These are phyloP conservation scores for Phytophthora kernoviae DNA, from an alignment of 352 stramenopile species.

Conservation along the genomic window DNA sequence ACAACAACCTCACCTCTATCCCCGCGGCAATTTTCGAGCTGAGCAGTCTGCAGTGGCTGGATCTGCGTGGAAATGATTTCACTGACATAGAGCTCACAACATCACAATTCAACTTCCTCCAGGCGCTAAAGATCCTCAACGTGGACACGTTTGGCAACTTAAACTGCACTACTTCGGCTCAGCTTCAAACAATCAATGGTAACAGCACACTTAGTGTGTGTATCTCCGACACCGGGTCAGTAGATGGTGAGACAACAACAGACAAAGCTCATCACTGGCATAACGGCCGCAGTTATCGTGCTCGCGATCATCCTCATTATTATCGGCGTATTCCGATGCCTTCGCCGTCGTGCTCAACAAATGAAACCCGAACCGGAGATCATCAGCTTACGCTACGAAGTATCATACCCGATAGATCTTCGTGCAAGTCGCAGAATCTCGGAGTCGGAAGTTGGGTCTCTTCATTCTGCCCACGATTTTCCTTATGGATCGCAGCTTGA, in stretches of 20 bases:
- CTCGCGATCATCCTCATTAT: conserved; percentile 24
- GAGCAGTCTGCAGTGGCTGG: conserved; percentile 37
- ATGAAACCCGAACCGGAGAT: conserved; percentile 11
- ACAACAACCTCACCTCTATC: conserved; percentile 53
- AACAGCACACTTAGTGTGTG: conserved; percentile 19
- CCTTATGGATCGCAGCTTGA: conserved; percentile 11
- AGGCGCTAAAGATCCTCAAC: conserved; percentile 31
- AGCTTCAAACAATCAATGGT: conserved; percentile 14
- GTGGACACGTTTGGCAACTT: conserved; percentile 40
- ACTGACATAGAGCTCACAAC: conserved; percentile 36
- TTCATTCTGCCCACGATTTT: background rate
- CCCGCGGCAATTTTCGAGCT: conserved; percentile 50
- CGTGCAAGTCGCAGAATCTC: conserved; percentile 10
- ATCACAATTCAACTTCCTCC: conserved; percentile 47
- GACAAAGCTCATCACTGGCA: conserved; percentile 27
- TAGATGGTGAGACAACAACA: conserved; percentile 1
- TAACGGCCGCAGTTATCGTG: conserved; percentile 27
- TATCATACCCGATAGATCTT: conserved; percentile 14
- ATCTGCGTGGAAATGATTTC: conserved; percentile 53
- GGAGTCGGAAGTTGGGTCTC: conserved; percentile 7
- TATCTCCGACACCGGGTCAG: conserved; percentile 2
- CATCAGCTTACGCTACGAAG: conserved; percentile 10
- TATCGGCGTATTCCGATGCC: conserved; percentile 22
- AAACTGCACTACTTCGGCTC: conserved; percentile 25
- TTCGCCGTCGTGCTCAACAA: conserved; percentile 15